Conservation (phyloP, 1,139 yeast genomes). For the Kodamaea alishanica region DNA sequence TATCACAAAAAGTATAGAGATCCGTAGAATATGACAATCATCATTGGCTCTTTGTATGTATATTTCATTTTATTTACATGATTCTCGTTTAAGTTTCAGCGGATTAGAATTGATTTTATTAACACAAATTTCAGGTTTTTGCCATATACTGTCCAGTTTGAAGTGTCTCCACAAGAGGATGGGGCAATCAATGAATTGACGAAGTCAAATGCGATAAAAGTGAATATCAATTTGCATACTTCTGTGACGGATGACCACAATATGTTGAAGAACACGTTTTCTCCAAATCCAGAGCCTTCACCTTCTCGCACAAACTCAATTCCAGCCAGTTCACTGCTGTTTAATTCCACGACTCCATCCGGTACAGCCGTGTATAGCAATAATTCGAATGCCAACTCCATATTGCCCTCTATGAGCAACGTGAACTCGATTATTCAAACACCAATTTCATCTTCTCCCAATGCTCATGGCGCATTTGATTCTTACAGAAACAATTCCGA, state of each 20-base stretch:
- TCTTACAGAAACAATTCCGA: constrained; percentile 1
- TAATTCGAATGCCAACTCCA: constrained; percentile 9
- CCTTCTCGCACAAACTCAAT: not conserved
- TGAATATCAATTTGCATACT: constrained; percentile 1
- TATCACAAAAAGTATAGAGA: not conserved
- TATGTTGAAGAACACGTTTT: constrained; percentile 3
- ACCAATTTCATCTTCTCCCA: not conserved
- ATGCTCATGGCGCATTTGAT: not conserved
- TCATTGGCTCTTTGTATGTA: constrained; percentile 62
- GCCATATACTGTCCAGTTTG: constrained; percentile 72
- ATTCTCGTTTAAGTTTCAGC: not conserved
- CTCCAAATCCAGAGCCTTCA: constrained; percentile 2
- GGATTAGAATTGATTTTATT: not conserved
- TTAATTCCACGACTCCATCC: not conserved
- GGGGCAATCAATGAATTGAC: constrained; percentile 5
- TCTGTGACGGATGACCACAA: constrained; percentile 2
- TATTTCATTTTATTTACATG: constrained; percentile 4
- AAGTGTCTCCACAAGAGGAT: constrained; percentile 32
- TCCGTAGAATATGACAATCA: constrained; percentile 45
- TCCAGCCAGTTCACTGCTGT: not conserved
- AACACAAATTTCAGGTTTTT: constrained; percentile 43
- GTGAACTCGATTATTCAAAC: not conserved
- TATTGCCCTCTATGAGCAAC: constrained; percentile 20
- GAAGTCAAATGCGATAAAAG: constrained; percentile 9
- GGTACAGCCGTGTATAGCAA: constrained; percentile 4